These are phyloP conservation scores for Pythium monospermum DNA, from an alignment of 352 stramenopile genomes.

Conservation along the genomic window DNA sequence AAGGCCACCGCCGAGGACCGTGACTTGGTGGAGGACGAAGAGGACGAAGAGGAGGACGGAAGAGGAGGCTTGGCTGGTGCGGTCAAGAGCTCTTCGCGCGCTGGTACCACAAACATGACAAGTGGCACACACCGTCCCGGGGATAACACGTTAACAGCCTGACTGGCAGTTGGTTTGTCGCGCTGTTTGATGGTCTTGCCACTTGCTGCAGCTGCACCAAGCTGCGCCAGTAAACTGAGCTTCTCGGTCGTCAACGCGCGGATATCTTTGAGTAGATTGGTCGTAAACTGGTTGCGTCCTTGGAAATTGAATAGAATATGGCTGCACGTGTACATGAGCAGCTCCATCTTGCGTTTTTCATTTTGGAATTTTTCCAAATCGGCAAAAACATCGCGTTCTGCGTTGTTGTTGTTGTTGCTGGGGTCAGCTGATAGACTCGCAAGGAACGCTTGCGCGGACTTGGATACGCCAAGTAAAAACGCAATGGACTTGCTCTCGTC, in stretches of 20 bases:
- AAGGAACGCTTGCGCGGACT: conserved; percentile 35
- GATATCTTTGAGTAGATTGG: conserved; percentile 40
- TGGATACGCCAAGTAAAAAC: conserved; percentile 49
- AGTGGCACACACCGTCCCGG: conserved; percentile 62
- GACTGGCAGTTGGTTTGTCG: conserved; percentile 23
- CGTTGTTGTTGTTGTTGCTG: conserved; percentile 5
- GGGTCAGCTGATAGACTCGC: too few species aligned
- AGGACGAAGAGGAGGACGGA: conserved; percentile 14
- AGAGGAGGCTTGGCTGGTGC: conserved; percentile 24
- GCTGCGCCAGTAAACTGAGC: conserved; percentile 35
- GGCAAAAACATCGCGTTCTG: conserved; percentile 12
- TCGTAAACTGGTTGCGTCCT: conserved; percentile 33
- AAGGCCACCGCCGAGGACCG: conserved; percentile 47
- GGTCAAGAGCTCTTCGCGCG: conserved; percentile 37
- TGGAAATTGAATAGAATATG: conserved; percentile 54
- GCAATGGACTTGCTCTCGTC: conserved; percentile 39
- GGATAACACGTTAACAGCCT: conserved; percentile 33
- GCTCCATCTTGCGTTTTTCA: conserved; percentile 62
- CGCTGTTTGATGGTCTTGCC: conserved; percentile 31
- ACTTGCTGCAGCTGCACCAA: conserved; percentile 10
- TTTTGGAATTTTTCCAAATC: conserved; percentile 26
- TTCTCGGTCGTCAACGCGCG: conserved; percentile 52
- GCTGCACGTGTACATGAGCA: conserved; percentile 55
- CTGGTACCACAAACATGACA: conserved; percentile 60
- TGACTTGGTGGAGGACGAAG: conserved; percentile 19